Evolutionary conservation across 805 yeast species (phyloP).

Genomic region (Yarrowia phangngaensis): DNA sequence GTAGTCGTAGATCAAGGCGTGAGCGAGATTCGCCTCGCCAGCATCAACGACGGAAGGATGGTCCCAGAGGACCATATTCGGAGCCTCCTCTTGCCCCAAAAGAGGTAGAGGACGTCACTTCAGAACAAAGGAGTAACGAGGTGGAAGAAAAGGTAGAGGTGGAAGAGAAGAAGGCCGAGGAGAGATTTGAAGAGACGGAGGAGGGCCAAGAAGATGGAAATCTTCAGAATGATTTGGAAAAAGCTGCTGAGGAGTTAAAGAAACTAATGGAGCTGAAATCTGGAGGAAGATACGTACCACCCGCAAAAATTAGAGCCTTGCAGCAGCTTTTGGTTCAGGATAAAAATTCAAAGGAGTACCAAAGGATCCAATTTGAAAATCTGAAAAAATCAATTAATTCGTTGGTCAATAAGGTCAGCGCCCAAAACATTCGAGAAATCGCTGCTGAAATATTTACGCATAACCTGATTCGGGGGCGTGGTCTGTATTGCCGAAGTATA

Average conservation of each 20-base stretch:
- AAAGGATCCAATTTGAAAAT: conserved; percentile 55
- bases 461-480: conserved; percentile 60
- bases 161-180: neutral
- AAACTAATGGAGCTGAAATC: conserved; percentile 36
- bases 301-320: conserved; percentile 48
- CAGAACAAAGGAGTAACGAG: neutral
- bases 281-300: conserved; percentile 53
- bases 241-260: conserved; percentile 10
- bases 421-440: conserved; percentile 47
- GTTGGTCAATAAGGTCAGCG: conserved; percentile 47
- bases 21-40: neutral
- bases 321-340: conserved; percentile 39
- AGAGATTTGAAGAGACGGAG: neutral
- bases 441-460: conserved; percentile 51
- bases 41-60: conserved; percentile 4
- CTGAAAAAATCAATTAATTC: conserved; percentile 49
- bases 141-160: neutral
- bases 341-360: conserved; percentile 44
- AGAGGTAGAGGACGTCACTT: conserved; percentile 5
- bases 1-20: neutral
- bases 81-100: neutral
- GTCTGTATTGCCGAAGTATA: conserved; percentile 54
- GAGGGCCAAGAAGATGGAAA: neutral
- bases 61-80: neutral
- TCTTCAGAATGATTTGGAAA: neutral